Conservation (phyloP, 2,329 filamentous ascomycete species). For the Cytospora mali region DNA sequence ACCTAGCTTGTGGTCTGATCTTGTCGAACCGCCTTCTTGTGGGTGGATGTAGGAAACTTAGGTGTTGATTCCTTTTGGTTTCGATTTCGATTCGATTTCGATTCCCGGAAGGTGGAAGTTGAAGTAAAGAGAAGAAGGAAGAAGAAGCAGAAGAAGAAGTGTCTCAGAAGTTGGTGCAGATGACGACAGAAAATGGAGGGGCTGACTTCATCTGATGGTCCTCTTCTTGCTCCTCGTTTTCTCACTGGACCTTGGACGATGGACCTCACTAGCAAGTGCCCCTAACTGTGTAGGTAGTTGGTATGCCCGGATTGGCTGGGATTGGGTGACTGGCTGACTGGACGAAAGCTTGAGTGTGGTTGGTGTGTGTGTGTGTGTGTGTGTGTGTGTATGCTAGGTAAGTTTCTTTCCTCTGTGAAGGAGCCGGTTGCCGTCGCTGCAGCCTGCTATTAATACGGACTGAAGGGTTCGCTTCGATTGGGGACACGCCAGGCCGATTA, state of each 20-base stretch:
- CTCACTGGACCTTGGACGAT: slow-evolving; percentile 6
- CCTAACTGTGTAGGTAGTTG: too few relatives aligned
- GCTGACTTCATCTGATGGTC: slow-evolving; percentile 14
- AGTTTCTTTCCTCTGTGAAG: not conserved
- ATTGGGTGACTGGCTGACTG: not conserved
- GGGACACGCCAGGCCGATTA: not conserved
- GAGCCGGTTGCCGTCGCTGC: not conserved
- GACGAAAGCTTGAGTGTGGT: not conserved
- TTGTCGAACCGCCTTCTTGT: not conserved
- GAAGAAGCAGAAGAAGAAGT: not conserved
- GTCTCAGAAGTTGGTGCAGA: slow-evolving; percentile 28
- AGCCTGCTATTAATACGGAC: not conserved
- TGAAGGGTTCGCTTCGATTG: not conserved
- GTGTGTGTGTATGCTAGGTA: too few relatives aligned
- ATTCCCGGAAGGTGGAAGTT: not conserved
- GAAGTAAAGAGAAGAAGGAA: not conserved
- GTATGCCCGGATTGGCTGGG: not conserved
- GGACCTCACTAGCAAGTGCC: slow-evolving; percentile 7
- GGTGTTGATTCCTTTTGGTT: not conserved
- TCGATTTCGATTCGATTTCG: not conserved
- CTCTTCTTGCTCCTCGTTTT: slow-evolving; percentile 4
- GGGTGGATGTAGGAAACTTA: not conserved
- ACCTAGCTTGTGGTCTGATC: not conserved
- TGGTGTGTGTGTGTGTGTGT: too few relatives aligned
- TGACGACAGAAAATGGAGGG: slow-evolving; percentile 29